Evolutionary conservation across 169 alveolate genomes (phyloP).

Genomic region (Plasmodium falciparum): DNA sequence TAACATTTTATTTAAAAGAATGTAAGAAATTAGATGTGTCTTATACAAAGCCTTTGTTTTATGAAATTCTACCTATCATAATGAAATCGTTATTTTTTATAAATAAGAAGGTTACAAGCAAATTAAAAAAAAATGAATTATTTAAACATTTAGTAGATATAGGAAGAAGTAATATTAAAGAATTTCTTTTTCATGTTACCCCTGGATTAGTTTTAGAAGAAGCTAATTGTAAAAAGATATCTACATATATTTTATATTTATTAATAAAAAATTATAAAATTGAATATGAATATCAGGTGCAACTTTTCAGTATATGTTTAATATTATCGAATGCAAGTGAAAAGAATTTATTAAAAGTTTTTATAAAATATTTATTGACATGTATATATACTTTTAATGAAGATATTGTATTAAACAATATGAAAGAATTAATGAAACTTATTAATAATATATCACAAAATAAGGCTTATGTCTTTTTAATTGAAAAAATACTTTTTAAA

Average conservation of each 20-base stretch:
- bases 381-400: slow-evolving; percentile 29
- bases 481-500: slow-evolving; percentile 40
- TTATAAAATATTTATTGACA: slow-evolving; percentile 45
- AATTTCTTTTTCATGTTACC: slow-evolving; percentile 40
- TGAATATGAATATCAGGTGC: slow-evolving; percentile 40
- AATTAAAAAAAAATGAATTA: slow-evolving; percentile 34
- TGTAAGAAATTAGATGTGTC: slow-evolving; percentile 39
- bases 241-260: slow-evolving; percentile 32
- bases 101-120: slow-evolving; percentile 53
- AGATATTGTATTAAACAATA: slow-evolving; percentile 23
- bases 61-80: slow-evolving; percentile 31
- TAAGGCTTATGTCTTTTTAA: slow-evolving; percentile 1
- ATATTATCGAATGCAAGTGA: slow-evolving; percentile 18
- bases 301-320: slow-evolving; percentile 41
- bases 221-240: slow-evolving; percentile 49
- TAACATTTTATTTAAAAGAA: slow-evolving; percentile 45
- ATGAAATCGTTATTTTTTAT: slow-evolving; percentile 68
- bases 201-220: slow-evolving; percentile 73
- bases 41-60: slow-evolving; percentile 34
- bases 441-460: slow-evolving; percentile 20
- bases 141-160: slow-evolving; percentile 44
- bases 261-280: slow-evolving; percentile 52
- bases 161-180: slow-evolving; percentile 28
- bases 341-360: slow-evolving; percentile 22
- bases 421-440: slow-evolving; percentile 31